Conservation (phyloP, 148 eudicot genomes). For the Cornus kousa region DNA sequence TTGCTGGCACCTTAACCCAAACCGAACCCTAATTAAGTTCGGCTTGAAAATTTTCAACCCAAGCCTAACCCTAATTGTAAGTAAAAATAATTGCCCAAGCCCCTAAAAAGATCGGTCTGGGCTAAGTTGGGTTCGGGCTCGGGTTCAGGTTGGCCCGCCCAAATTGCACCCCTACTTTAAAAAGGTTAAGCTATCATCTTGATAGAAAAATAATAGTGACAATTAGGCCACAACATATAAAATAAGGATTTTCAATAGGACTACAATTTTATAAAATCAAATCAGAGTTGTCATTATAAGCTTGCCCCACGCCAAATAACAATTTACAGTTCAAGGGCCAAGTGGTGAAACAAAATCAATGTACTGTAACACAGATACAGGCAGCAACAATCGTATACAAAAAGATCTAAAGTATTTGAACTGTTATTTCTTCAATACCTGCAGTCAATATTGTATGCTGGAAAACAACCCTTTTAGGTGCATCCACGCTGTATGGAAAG, state of each 20-base stretch:
- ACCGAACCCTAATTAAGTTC: too few species aligned
- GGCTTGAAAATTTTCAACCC: too few species aligned
- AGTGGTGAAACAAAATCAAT: background rate
- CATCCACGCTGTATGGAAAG: constrained; percentile 87
- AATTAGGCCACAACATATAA: background rate
- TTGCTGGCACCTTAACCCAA: too few species aligned
- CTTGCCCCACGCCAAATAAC: background rate
- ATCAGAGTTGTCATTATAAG: background rate
- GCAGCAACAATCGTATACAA: constrained; percentile 6
- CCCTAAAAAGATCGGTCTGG: too few species aligned
- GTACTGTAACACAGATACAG: background rate
- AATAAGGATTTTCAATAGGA: background rate
- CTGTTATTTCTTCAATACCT: constrained; percentile 51
- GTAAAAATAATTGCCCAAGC: too few species aligned
- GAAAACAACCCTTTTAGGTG: constrained; percentile 83
- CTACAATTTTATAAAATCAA: background rate
- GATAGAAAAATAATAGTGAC: background rate
- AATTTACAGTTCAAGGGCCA: background rate
- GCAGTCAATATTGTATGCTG: constrained; percentile 73
- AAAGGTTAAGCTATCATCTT: background rate
- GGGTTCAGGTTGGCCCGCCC: too few species aligned
- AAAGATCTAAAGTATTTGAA: constrained; percentile 5
- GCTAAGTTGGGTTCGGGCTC: too few species aligned
- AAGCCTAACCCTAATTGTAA: too few species aligned
- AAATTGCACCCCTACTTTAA: background rate